Base-by-base conservation (phyloP, 345 rosid species). In the Rhizophora mangle region DNA sequence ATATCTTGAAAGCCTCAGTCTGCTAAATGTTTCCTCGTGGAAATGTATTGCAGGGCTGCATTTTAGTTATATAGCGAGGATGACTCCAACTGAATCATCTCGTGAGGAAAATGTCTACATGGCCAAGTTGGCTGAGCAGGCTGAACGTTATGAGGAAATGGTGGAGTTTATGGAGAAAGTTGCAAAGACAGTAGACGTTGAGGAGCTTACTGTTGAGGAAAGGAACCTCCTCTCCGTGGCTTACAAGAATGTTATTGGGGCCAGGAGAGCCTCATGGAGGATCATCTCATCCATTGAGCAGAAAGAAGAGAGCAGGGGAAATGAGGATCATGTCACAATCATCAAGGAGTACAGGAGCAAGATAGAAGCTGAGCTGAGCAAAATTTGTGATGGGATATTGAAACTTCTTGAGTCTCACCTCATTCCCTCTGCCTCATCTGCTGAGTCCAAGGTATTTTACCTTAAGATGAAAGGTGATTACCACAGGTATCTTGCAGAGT, bases 101-200 rank as follows among this genome's bases (percentile, higher is more conserved):
- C 90, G 97, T 15, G 97, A 91, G 79, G 97, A 93, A 69, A 80
- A 89, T 82, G 97, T 94, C 37, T 94, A 91, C 86, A 72, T 88
- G 93, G 97, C 98, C 75, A 94, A 94, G 91, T 64, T 94, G 81
- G 96, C 96, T 3, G 98, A 93, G 75, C 98, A 93, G 80, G 97
- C 97, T 16, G 98, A 94, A 78, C 94, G 97, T 20, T 94, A 94
- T 1, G 97, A 94, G 75, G 98, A 94, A 72, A 94, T 94, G 98
- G 97, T 94, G 47, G 97, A 91, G 81, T 89, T 91, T 69, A 94
- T 94, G 97, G 98, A 93, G 81, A 91, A 91, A 72, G 60, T 56
- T 56, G 60, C 60, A 56, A 27, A 56, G 60, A 56, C 29, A 10
- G 60, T 56, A 21, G 60, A 56, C 11, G 60, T 21, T 56, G 60